phyloP scores from a whole-genome alignment of 176 grass and related monocot species.

The Stipa capillata region DNA sequence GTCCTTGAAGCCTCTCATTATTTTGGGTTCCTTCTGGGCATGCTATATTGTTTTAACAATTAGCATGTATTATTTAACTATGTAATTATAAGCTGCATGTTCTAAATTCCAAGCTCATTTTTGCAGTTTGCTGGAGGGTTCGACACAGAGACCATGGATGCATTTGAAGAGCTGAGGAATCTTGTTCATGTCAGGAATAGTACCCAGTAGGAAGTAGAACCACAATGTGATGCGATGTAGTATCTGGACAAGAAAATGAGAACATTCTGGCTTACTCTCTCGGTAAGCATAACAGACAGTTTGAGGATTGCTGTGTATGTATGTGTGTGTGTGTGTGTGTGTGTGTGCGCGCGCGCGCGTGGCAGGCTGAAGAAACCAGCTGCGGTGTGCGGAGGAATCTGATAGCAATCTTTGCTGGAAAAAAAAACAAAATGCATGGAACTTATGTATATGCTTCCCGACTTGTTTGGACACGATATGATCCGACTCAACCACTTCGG shows the following conservation, averaged over 20 bases:
- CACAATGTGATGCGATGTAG: background rate
- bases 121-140: constrained; percentile 95
- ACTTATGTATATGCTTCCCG: background rate
- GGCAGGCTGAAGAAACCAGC: constrained; percentile 2
- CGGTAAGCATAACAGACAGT: constrained; percentile 47
- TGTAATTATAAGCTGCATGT: background rate
- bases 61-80: background rate
- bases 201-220: constrained; percentile 27
- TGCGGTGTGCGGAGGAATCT: background rate
- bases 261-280: constrained; percentile 60
- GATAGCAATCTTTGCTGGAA: constrained; percentile 10
- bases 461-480: too few species aligned
- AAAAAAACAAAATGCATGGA: background rate
- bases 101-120: background rate
- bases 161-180: constrained; percentile 91
- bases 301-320: constrained; percentile 15
- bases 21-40: background rate
- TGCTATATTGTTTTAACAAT: background rate
- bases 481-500: too few species aligned
- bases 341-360: background rate
- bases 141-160: constrained; percentile 89
- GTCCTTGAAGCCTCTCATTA: background rate
- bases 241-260: background rate
- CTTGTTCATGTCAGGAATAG: constrained; percentile 88
- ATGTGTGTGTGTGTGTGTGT: background rate